These are phyloP conservation scores for Cercospora beticola DNA, from an alignment of 2,329 filamentous ascomycete genomes.

Conservation along the genomic window DNA sequence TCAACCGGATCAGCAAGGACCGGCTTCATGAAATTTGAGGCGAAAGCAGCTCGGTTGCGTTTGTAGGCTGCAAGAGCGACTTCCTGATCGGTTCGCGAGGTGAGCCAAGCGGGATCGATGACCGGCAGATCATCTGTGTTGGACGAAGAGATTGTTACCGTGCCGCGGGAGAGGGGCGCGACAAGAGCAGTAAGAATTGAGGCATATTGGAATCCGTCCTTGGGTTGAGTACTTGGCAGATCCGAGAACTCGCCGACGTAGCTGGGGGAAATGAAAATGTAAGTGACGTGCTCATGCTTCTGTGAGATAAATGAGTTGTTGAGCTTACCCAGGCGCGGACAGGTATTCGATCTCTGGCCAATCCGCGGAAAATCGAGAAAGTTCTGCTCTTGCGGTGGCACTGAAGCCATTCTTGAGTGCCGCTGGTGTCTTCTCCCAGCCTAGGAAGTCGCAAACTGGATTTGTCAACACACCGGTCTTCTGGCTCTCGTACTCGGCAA, in stretches of 20 bases:
- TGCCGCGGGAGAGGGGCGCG: constrained; percentile 39
- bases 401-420: constrained; percentile 17
- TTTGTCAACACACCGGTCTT: constrained; percentile 20
- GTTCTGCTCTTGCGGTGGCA: constrained; percentile 11
- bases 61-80: constrained; percentile 38
- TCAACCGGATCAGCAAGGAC: constrained; percentile 16
- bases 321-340: constrained; percentile 9
- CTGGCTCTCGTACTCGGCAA: constrained; percentile 21
- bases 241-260: constrained; percentile 7
- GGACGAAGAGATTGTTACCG: constrained; percentile 36
- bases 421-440: constrained; percentile 28
- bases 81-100: constrained; percentile 14
- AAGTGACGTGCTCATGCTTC: not conserved
- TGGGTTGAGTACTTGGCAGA: constrained; percentile 26
- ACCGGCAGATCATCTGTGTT: constrained; percentile 33
- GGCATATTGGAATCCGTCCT: constrained; percentile 36
- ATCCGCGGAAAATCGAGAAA: constrained; percentile 23
- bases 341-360: constrained; percentile 30
- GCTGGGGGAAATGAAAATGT: not conserved
- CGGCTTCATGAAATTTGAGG: constrained; percentile 24
- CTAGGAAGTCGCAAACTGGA: constrained; percentile 21
- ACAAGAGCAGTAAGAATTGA: constrained; percentile 35
- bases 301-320: not conserved
- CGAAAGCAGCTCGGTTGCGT: constrained; percentile 29
- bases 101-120: constrained; percentile 42